Base-by-base conservation (phyloP, 1,139 yeast species). In the Taphrina sp. region DNA sequence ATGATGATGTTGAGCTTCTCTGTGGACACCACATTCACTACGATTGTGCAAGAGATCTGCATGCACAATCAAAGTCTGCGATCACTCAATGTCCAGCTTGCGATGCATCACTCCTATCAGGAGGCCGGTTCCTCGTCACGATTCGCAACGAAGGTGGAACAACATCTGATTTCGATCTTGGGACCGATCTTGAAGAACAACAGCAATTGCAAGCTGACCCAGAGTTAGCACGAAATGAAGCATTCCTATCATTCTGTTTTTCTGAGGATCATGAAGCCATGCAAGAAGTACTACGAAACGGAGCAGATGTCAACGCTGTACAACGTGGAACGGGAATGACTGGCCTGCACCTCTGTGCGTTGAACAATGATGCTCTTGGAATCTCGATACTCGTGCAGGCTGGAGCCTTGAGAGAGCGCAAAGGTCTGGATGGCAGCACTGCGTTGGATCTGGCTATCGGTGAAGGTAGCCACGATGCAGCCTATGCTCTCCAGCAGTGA, bases 1-100 rank as follows among this genome's bases (percentile, higher is more conserved):
- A 45, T 5, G 63, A 61, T 57, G 62, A 59, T 39, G 61, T 61
- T 8, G 55, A 54, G 35, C 46, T 61, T 38, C 62, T 61, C 3
- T 46, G 57, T 45, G 29, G 45, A 10, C 64, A 63, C 34, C 62
- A 62, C 24, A 60, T 61, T 44, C 66, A 64, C 56, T 64, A 64
- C 63, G 58, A 56, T 1, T 64, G 66, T 38, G 56, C 62, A 16
- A 55, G 42, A 4, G 56, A 52, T n/a, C 16, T 34, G 58, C 28
- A 42, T 34, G 36, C 64, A 34, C 56, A 46, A 38, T 24, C 59
- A 34, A 12, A 31, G 8, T 33, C 57, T 49, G 23, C 47, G 19
- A 58, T 52, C 29, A 54, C 54, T 3, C 19, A 16, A 28, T 64
- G 66, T 37, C 66, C 66, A 3, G 52, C 29, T 0, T 63, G 66